These are phyloP conservation scores for Phanerochaete sordida DNA, from an alignment of 768 basidiomycete species.

Conservation along the genomic window DNA sequence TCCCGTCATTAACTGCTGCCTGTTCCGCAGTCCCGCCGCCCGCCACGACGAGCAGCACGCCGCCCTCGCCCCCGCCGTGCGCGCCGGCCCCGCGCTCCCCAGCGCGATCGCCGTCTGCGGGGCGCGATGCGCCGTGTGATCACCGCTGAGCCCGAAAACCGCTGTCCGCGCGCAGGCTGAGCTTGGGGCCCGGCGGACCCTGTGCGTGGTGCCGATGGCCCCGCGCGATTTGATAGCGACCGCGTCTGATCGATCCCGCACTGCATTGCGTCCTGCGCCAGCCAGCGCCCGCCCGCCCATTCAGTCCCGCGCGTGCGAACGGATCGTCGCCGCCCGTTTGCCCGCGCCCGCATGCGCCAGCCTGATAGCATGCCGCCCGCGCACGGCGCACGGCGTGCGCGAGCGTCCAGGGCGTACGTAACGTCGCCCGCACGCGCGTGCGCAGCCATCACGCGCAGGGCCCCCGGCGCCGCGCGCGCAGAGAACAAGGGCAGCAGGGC, in stretches of 20 bases:
- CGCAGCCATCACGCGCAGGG: too few species aligned
- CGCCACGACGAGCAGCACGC: too few species aligned
- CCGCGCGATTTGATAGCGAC: background rate
- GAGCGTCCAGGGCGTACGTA: too few species aligned
- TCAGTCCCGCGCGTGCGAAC: background rate
- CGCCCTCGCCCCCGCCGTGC: too few species aligned
- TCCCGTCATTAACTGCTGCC: too few species aligned
- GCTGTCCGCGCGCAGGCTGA: background rate
- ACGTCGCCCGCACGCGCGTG: too few species aligned
- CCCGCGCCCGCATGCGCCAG: background rate
- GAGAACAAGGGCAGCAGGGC: too few species aligned
- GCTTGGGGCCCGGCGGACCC: background rate
- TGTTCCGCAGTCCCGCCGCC: too few species aligned
- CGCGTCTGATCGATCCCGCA: background rate
- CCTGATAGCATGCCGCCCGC: too few species aligned
- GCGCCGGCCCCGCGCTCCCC: too few species aligned
- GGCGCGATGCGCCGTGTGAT: background rate
- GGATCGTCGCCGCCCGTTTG: background rate
- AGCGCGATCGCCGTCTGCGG: background rate
- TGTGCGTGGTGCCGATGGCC: background rate
- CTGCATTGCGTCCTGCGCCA: background rate
- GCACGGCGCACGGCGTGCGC: too few species aligned
- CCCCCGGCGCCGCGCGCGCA: too few species aligned
- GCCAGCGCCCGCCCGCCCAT: background rate
- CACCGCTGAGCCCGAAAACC: background rate